Base-by-base conservation (phyloP, 2,329 filamentous ascomycete species). In the Tolypocladium sp. region DNA sequence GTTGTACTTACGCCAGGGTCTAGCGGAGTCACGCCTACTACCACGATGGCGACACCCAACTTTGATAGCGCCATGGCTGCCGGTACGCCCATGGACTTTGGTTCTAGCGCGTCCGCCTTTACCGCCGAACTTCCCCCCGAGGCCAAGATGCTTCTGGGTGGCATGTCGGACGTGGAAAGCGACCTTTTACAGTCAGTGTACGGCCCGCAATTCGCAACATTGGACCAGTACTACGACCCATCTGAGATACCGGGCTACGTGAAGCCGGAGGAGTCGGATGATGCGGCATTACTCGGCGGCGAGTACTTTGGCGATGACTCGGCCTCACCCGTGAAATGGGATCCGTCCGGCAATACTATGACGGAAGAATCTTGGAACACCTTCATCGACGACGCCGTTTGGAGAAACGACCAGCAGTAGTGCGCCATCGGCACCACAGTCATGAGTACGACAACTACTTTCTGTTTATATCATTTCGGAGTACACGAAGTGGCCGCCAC, bases 121-220 rank as follows among this genome's bases (percentile, higher is more conserved):
- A 79, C 77, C 0, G 65, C 75, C 0, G 73, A 78, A 60, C 63
- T 80, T 8, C 71, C 77, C 0, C 63, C 72, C 1, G 77, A 79
- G 55, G 71, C 74, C 2, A 77, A 73, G 63, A 74, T 76, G 74
- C 67, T 79, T 63, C 64, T 70, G 44, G 60, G 59, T 8, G 70
- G 70, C 8, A 57, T 73, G 20, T 2, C 20, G 15, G 70, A 71
- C 37, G 67, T 73, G 63, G 67, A 56, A 35, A 66, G 69, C 7
- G 67, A 67, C 1, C 61, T 64, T 54, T 40, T 56, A n/a, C 57
- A 60, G 15, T 64, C 42, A 10, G 17, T 65, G 49, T 66, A 63
- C 22, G 40, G 20, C 15, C 22, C 33, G 49, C 30, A 53, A 20
- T 22, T 22, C 6, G 12, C 20, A 10, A 22, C 4, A 5, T 6